Evolutionary conservation across 2,329 filamentous ascomycete species (phyloP), one percentile per base, ranked within the genome.

Genomic region (Aureobasidium melanogenum): DNA sequence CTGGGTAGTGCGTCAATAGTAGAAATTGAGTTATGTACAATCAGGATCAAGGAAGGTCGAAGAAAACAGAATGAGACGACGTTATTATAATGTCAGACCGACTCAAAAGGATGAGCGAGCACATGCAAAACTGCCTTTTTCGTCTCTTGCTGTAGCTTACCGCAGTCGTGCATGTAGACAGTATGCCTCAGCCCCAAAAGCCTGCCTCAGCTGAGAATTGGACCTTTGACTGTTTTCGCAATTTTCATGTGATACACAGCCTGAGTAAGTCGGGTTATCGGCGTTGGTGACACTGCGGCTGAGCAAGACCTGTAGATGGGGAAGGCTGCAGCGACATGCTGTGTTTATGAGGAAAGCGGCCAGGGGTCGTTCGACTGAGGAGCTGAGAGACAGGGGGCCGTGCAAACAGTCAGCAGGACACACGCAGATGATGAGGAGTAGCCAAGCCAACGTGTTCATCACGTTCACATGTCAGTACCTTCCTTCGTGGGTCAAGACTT

Each of bases 141-240:
- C 26, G 14, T 24, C 17, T 22, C 10, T 55, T 24, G 51, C 44
- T 60, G 56, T 51, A 26, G 56, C 56, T 60, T 60, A 43, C 56
- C 46, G 56, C 56, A 60, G 46, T 34, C 43, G 19, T 47, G 43
- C 55, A 47, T 58, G 48, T 48, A 48, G 17, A 58, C 32, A 58
- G 36, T n/a, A 24, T 43, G 56, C 46, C 56, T 51, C 46, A 60
- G 46, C 56, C 43, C 34, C 43, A 41, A 41, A 26, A 32, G 17
- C 44, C 28, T 50, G 44, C 56, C 44, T 60, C 36, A 51, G 46
- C 56, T 60, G 17, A 60, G 56, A 17, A 32, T 24, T 17, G 10
- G 36, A 34, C 44, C 44, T 44, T 50, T 60, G 44, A 34, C 46
- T n/a, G 46, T 32, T 43, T 43, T 43, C 6, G 56, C 28, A 41